Percentiles rank a stretch among this genome's conserved stretches.
Conservation (phyloP, 306 rosid genomes). For the Vicia faba region DNA sequence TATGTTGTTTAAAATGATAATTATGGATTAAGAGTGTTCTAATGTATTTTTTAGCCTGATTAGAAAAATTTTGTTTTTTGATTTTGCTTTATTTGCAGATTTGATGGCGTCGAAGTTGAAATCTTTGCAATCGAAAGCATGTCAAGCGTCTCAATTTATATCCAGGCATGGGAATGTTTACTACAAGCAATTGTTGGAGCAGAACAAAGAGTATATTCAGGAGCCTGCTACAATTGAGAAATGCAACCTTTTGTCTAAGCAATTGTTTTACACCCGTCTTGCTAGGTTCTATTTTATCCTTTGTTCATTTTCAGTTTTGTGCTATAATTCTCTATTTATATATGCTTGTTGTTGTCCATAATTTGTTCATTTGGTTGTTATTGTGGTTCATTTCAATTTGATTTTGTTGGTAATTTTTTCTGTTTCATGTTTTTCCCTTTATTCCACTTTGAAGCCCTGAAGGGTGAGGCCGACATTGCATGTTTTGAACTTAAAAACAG, state of each 20-base stretch:
- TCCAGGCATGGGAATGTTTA: slow-evolving; percentile 64
- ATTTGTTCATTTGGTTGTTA: slow-evolving; percentile 4
- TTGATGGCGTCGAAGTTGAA: slow-evolving; percentile 77
- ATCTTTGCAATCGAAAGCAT: slow-evolving; percentile 78
- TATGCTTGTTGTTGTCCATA: slow-evolving; percentile 4
- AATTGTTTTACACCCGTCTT: slow-evolving; percentile 87
- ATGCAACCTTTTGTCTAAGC: slow-evolving; percentile 74
- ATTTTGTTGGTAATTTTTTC: background rate
- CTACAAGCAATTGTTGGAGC: slow-evolving; percentile 81
- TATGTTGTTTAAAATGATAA: background rate
- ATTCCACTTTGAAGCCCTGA: background rate
- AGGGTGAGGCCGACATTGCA: too few species aligned
- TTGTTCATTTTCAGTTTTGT: slow-evolving; percentile 1
- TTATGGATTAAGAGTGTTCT: background rate
- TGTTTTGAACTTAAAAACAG: too few species aligned
- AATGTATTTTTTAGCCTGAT: too few species aligned
- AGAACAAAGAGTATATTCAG: slow-evolving; percentile 88
- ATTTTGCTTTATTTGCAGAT: slow-evolving; percentile 23
- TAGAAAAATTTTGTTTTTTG: too few species aligned
- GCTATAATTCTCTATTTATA: background rate
- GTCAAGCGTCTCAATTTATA: slow-evolving; percentile 72
- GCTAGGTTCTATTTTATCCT: slow-evolving; percentile 66
- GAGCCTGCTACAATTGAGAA: slow-evolving; percentile 88
- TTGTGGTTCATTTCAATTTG: background rate
- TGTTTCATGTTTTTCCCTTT: background rate